These are phyloP conservation scores for Leucosporidium scottii DNA, from an alignment of 768 basidiomycete species.

Conservation along the genomic window DNA sequence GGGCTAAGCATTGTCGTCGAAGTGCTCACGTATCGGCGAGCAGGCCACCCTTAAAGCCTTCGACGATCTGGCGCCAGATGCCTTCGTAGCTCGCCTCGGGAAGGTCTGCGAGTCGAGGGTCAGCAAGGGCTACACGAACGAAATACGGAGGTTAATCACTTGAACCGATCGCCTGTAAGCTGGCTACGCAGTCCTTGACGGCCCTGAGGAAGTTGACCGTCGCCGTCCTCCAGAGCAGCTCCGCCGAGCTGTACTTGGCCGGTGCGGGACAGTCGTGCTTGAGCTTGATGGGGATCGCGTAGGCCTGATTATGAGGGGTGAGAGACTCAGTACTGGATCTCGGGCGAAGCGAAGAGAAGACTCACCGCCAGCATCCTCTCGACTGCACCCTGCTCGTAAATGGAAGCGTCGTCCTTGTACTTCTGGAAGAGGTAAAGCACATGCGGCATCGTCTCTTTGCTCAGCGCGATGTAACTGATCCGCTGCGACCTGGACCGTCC, in stretches of 20 bases:
- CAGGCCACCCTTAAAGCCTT: constrained; percentile 72
- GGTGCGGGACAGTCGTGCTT: constrained; percentile 91
- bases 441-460: constrained; percentile 78
- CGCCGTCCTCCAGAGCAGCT: constrained; percentile 92
- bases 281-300: constrained; percentile 81
- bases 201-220: constrained; percentile 67
- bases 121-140: not conserved
- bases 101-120: constrained; percentile 48
- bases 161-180: not conserved
- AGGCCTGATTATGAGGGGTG: constrained; percentile 52
- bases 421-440: constrained; percentile 67
- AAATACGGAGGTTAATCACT: not conserved
- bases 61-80: constrained; percentile 76
- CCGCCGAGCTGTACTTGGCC: constrained; percentile 77
- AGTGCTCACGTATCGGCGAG: constrained; percentile 74
- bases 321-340: not conserved
- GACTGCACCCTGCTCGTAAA: constrained; percentile 75
- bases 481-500: not conserved
- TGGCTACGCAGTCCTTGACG: constrained; percentile 42
- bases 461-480: constrained; percentile 81
- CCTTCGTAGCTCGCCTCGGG: constrained; percentile 50
- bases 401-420: constrained; percentile 55
- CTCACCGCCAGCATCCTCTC: constrained; percentile 73
- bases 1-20: too few relatives aligned
- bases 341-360: not conserved